Evolutionary conservation across 129 eudicot genomes (phyloP), one percentile per base, ranked within the genome.

Genomic region (Pulicaria dysenterica): DNA sequence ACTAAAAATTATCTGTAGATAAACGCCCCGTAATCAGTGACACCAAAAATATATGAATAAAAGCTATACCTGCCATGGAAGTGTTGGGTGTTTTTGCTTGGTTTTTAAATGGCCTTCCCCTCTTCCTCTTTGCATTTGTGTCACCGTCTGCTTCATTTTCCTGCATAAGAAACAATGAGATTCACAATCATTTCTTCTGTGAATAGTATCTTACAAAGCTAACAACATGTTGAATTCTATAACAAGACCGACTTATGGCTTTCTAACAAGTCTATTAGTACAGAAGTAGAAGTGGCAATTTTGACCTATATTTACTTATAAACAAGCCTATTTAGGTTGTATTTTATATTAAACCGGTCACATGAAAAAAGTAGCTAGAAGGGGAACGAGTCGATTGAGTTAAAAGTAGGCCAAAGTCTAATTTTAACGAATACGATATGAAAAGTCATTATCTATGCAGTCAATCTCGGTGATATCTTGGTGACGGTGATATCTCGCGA

Each of bases 41-140:
- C 13, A 40, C 12, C 37, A 19, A 51, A 53, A 69, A 53, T 4
- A 7, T 24, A 24, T 24, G 6, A 4, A 9, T 3, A 38, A 14
- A 74, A 38, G 5, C 5, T 39, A 48, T 74, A 85, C 95, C 89
- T 77, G 79, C 36, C 15, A 46, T 54, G 37, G 71, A 45, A 69
- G 84, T 73, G n/a, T 70, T 34, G 19, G 49, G 68, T 69, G 49
- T 77, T 57, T 15, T 57, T 34, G 13, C 5, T 7, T 17, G 64
- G 15, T 3, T 31, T 59, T 55, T 81, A 51, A 49, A 70, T 9
- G 87, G 91, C 73, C 91, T 75, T 72, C 96, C 96, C 74, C 90
- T 83, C 77, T 72, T 83, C 60, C 74, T 82, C 60, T 63, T 86
- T 39, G 15, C 58, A 70, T 4, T 56, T 39, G 67, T 50, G 34